phyloP scores from a whole-genome alignment of 768 basidiomycete species.

The Roridomyces roridus region DNA sequence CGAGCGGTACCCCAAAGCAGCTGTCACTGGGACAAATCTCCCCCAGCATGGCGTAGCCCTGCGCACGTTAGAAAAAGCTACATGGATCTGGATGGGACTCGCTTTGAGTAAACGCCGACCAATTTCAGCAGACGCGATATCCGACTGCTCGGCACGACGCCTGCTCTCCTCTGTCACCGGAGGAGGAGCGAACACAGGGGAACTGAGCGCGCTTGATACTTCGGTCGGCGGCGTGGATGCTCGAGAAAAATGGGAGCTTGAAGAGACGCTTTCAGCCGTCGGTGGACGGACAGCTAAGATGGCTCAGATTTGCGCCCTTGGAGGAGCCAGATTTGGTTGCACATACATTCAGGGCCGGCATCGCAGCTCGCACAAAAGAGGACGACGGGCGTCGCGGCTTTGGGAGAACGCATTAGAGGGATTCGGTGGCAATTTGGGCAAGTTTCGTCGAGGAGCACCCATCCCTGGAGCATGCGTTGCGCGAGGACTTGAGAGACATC shows the following conservation, averaged over 20 bases:
- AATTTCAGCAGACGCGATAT: constrained; percentile 79
- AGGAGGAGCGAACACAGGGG: constrained; percentile 68
- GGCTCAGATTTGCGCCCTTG: not conserved
- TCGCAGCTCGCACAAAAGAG: constrained; percentile 74
- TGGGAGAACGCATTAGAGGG: constrained; percentile 80
- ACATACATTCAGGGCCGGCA: constrained; percentile 40
- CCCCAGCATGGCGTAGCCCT: constrained; percentile 88
- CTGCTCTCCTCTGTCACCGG: constrained; percentile 69
- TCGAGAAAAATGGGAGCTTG: constrained; percentile 60
- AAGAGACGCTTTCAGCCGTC: constrained; percentile 45
- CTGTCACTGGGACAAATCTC: constrained; percentile 76
- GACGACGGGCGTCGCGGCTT: constrained; percentile 45
- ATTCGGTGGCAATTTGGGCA: constrained; percentile 32
- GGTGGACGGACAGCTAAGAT: constrained; percentile 13
- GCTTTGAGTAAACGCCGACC: constrained; percentile 72
- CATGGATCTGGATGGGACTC: not conserved
- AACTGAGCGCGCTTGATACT: constrained; percentile 63
- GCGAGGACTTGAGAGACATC: constrained; percentile 70
- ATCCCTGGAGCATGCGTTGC: constrained; percentile 78
- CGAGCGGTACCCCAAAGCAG: constrained; percentile 86
- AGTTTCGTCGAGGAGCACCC: constrained; percentile 47
- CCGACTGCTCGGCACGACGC: constrained; percentile 80
- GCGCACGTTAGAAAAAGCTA: not conserved
- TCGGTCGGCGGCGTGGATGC: constrained; percentile 84
- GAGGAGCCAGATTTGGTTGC: constrained; percentile 1